These are phyloP conservation scores for Paracoccidioides lutzii DNA, from an alignment of 2,329 filamentous ascomycete species.

Conservation along the genomic window DNA sequence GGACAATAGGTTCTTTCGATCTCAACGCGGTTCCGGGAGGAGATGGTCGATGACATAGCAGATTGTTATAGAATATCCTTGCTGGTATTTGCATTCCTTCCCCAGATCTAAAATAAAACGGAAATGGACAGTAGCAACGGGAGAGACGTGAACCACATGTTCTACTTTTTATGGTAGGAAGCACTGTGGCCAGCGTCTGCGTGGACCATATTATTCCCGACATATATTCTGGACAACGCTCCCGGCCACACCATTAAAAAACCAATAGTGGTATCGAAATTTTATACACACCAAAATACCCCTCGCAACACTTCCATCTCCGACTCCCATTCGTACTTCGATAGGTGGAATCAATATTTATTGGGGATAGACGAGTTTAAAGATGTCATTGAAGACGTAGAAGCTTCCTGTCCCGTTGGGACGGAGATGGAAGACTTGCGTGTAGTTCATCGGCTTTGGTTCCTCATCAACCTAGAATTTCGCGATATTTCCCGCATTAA, in stretches of 20 bases:
- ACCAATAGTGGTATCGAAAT: neutral
- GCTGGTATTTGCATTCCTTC: neutral
- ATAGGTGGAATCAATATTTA: neutral
- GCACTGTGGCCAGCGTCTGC: neutral
- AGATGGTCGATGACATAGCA: neutral
- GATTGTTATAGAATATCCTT: neutral
- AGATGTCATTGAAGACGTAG: slow-evolving; percentile 89
- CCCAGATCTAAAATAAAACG: neutral
- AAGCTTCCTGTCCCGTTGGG: slow-evolving; percentile 56
- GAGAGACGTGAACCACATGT: neutral
- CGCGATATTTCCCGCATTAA: neutral
- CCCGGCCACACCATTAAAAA: neutral
- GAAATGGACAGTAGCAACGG: neutral
- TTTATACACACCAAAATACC: neutral
- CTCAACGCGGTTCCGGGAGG: neutral
- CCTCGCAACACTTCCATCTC: too few species aligned
- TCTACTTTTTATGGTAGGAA: neutral
- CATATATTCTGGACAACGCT: neutral
- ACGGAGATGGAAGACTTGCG: slow-evolving; percentile 75
- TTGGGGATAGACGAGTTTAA: slow-evolving; percentile 62
- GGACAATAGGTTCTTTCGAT: neutral
- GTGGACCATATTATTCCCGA: neutral
- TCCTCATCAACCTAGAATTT: slow-evolving; percentile 63
- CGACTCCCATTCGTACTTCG: neutral
- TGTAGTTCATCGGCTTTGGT: slow-evolving; percentile 78